Base-by-base conservation (phyloP, 208 protist species). In the Herpetomonas samuelpessoai region DNA sequence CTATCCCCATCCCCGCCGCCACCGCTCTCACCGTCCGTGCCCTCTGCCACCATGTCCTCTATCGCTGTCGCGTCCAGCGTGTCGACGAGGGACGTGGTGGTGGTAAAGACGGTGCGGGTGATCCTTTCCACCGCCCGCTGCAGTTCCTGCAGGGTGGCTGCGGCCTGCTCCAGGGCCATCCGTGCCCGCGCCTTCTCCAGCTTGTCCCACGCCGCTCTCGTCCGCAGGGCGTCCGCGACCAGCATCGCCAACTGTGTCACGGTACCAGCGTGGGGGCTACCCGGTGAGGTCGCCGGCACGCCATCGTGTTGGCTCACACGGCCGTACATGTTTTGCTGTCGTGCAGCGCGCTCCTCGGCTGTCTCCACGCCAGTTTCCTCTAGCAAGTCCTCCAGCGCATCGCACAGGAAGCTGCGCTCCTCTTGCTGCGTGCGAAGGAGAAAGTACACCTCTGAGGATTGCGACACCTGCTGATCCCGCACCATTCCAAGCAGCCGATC, bases 381-480 rank as follows among this genome's bases (percentile, higher is more conserved):
- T 54, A 86, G 62, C 26, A 92, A 65, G 1, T 39, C 71, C 19
- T 69, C 45, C 22, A 92, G 38, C 22, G 59, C 66, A 7, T 81
- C 76, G 26, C 53, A 66, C 27, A 88, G 54, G 61, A 87, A 87
- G 47, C 66, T 68, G 18, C 81, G 78, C 71, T 92, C 85, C 69
- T 86, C 81, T 54, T 81, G 74, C 61, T 92, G 85, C 10, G 76
- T 70, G 30, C 81, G 79, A 14, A 88, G 68, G 2, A 92, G 72
- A 68, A 88, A 86, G 29, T 71, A 54, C 44, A 88, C 70, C 56
- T 80, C 81, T 2, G 75, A 58, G n/a, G 70, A 75, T 61, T 91
- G 74, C 39, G 75, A 72, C 25, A 80, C 47, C 64, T 91, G 80
- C 16, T 63, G 55, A 38, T 83, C 84, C 27, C 81, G 71, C 48